These are phyloP conservation scores for Spergularia marina DNA, from an alignment of 148 eudicot species.

Conservation along the genomic window DNA sequence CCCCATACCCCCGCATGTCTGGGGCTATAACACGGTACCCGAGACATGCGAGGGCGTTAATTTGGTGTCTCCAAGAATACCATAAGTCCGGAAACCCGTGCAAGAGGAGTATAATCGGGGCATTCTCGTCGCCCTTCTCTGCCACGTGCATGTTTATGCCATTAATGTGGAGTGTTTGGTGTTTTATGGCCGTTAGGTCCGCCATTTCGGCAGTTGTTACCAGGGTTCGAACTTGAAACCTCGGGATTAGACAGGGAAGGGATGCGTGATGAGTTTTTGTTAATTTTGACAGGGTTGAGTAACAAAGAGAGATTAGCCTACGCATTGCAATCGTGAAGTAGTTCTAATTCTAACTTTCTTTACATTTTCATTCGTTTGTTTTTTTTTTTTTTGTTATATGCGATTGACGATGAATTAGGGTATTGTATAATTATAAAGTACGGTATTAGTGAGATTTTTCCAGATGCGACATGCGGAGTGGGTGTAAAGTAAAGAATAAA, in stretches of 20 bases:
- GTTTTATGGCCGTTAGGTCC: conserved; percentile 2
- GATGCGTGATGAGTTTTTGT: not conserved
- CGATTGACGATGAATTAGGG: too few relatives aligned
- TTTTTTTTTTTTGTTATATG: too few relatives aligned
- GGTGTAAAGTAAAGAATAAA: too few relatives aligned
- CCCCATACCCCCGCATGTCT: conserved; percentile 66
- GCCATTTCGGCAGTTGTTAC: conserved; percentile 1
- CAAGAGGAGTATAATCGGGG: conserved; percentile 45
- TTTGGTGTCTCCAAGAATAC: conserved; percentile 72
- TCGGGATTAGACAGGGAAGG: not conserved
- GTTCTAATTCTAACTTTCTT: too few relatives aligned
- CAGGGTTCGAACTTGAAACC: not conserved
- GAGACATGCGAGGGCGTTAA: conserved; percentile 39
- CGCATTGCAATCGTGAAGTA: conserved; percentile 4
- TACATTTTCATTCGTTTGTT: too few relatives aligned
- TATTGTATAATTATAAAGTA: too few relatives aligned
- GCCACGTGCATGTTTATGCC: conserved; percentile 34
- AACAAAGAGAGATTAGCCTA: conserved; percentile 2
- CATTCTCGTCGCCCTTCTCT: conserved; percentile 38
- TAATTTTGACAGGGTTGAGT: conserved; percentile 3
- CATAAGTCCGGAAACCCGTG: conserved; percentile 71
- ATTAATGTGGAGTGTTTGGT: conserved; percentile 12
- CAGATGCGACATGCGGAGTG: too few relatives aligned
- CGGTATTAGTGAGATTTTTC: too few relatives aligned
- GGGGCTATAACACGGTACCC: conserved; percentile 64